Evolutionary conservation across 129 eudicot genomes (phyloP).

Genomic region (Glebionis coronaria): DNA sequence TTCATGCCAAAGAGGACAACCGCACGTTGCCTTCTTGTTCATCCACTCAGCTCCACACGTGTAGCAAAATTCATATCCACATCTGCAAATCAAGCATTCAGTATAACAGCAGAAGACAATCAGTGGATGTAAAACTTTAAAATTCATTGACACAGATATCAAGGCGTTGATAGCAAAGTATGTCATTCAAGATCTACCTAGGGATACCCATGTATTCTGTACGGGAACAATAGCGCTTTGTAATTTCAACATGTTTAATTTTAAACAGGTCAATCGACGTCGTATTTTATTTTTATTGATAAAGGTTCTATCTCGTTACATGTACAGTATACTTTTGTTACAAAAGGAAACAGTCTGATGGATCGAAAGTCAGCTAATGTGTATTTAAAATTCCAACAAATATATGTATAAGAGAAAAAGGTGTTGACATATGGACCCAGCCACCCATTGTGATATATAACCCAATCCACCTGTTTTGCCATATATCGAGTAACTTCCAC

Average conservation of each 20-base stretch:
- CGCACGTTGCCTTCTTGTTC: constrained; percentile 67
- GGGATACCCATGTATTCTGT: not conserved
- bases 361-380: too few relatives aligned
- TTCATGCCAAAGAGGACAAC: constrained; percentile 69
- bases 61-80: constrained; percentile 86
- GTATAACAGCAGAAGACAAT: not conserved
- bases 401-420: too few relatives aligned
- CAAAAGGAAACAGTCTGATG: too few relatives aligned
- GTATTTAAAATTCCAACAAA: too few relatives aligned
- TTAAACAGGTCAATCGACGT: too few relatives aligned
- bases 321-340: too few relatives aligned
- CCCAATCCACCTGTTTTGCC: not conserved
- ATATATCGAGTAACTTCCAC: not conserved
- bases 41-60: constrained; percentile 93
- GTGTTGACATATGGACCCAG: too few relatives aligned
- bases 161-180: not conserved
- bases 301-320: too few relatives aligned
- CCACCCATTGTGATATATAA: not conserved
- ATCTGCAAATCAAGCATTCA: constrained; percentile 36
- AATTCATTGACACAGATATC: not conserved
- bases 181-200: too few relatives aligned
- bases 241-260: too few relatives aligned
- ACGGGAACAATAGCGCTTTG: not conserved
- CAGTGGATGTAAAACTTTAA: not conserved
- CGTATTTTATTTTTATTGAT: too few relatives aligned